Percentiles rank a stretch among this genome's conserved stretches.
These are phyloP conservation scores for Tremellales sp. DNA, from an alignment of 1,284 basidiomycete species.

Conservation along the genomic window DNA sequence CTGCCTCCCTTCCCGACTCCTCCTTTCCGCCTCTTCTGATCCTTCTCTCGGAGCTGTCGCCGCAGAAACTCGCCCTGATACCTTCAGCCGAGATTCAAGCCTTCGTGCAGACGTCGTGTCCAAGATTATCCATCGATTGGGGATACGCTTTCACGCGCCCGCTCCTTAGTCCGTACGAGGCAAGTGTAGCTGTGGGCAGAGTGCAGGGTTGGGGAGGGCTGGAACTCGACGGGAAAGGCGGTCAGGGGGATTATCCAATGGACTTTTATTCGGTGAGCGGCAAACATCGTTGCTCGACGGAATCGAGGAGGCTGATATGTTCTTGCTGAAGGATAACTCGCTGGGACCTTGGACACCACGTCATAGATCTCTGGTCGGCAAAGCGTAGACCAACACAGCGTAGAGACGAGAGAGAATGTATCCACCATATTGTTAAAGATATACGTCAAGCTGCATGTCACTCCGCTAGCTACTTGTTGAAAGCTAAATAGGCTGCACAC, in stretches of 20 bases:
- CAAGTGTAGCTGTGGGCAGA: conserved; percentile 77
- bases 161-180: conserved; percentile 90
- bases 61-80: conserved; percentile 85
- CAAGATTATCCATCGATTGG: conserved; percentile 96
- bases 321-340: conserved; percentile 15
- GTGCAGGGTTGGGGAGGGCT: conserved; percentile 51
- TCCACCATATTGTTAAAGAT: neutral
- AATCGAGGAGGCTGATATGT: neutral
- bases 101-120: conserved; percentile 95
- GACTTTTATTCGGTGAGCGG: conserved; percentile 86
- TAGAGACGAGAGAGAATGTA: too few species aligned
- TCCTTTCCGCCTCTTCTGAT: conserved; percentile 63
- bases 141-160: conserved; percentile 91
- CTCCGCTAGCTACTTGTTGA: too few species aligned
- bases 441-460: neutral
- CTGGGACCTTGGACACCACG: conserved; percentile 50
- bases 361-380: conserved; percentile 18
- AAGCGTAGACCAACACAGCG: too few species aligned
- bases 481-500: too few species aligned
- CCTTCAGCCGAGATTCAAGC: conserved; percentile 67
- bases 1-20: conserved; percentile 57
- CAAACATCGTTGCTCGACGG: conserved; percentile 41
- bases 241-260: conserved; percentile 73
- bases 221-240: conserved; percentile 30
- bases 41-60: conserved; percentile 91